Evolutionary conservation across 2,329 filamentous ascomycete genomes (phyloP), one percentile per base, ranked within the genome.

Genomic region (Dactylellina cionopaga): DNA sequence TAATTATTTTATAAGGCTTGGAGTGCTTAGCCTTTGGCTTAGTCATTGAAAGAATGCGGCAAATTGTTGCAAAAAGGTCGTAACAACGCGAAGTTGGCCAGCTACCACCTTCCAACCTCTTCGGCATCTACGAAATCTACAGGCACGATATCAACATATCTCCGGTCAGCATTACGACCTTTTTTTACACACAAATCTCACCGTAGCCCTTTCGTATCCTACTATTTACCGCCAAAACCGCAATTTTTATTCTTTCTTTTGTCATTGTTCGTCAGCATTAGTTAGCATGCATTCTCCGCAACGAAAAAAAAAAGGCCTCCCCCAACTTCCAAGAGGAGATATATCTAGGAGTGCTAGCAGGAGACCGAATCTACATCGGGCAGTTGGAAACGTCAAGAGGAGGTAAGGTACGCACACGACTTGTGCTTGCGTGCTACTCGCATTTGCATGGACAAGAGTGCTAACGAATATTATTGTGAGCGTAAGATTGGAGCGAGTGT

Each of bases 361-460:
- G 47, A 65, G n/a, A 41, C 31, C 22, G 46, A 33, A 15, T 15
- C 52, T 65, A 29, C 37, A 65, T 43, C 25, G 31, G 60, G 60
- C 43, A 65, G 51, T 35, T 65, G 41, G 51, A 65, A 65, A 65
- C 51, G 60, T 65, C 60, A 65, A 65, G 51, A 54, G 60, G 39
- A 39, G 51, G 60, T 65, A 65, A 65, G 60, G 60, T 46, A 65
- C 52, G 31, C n/a, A 37, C 29, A n/a, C n/a, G n/a, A n/a, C n/a
- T n/a, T n/a, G n/a, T n/a, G n/a, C n/a, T n/a, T n/a, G n/a, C n/a
- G n/a, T n/a, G n/a, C n/a, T n/a, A n/a, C n/a, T n/a, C n/a, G n/a
- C n/a, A 13, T 41, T 17, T 41, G n/a, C 22, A 33, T 17, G 5
- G 31, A n/a, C 17, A 3, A 10, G 27, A 29, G 19, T 13, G 27